Percentiles rank a stretch among this genome's conserved stretches.
Conservation (phyloP, 2,329 filamentous ascomycete species). For the Cladophialophora exuberans region DNA sequence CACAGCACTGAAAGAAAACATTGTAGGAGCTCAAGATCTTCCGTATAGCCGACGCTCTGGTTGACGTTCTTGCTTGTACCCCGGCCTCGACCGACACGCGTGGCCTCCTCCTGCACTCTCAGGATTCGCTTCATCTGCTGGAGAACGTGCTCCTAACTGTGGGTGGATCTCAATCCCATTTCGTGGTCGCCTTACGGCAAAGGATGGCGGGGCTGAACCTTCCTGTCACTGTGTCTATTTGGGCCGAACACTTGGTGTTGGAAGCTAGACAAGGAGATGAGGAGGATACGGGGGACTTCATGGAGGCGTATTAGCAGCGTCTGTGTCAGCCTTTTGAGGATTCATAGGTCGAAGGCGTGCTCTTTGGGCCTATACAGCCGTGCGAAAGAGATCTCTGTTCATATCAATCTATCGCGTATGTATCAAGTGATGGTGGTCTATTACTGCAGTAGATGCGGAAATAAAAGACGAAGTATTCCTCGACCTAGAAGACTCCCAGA, state of each 20-base stretch:
- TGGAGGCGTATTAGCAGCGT: background rate
- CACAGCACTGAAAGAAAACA: background rate
- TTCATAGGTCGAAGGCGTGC: no score
- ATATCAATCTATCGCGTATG: no score
- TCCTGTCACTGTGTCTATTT: background rate
- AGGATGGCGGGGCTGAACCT: slow-evolving; percentile 7
- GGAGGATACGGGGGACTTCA: no score
- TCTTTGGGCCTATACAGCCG: no score
- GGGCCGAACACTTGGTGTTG: no score
- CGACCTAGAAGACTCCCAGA: no score
- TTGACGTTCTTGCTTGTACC: slow-evolving; percentile 9
- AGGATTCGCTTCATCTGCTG: slow-evolving; percentile 1
- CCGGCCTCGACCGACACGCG: background rate
- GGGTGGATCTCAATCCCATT: slow-evolving; percentile 2
- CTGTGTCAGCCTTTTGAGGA: background rate
- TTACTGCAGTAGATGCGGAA: no score
- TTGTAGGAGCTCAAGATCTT: slow-evolving; percentile 15
- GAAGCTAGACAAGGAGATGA: no score
- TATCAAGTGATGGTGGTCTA: no score
- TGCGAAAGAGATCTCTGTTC: no score
- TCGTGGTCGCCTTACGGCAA: background rate
- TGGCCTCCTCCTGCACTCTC: background rate
- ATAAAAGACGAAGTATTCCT: no score
- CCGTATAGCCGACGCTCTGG: slow-evolving; percentile 4
- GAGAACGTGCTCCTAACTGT: slow-evolving; percentile 5